These are phyloP conservation scores for Jatropha podagrica DNA, from an alignment of 441 rosid species.

Conservation along the genomic window DNA sequence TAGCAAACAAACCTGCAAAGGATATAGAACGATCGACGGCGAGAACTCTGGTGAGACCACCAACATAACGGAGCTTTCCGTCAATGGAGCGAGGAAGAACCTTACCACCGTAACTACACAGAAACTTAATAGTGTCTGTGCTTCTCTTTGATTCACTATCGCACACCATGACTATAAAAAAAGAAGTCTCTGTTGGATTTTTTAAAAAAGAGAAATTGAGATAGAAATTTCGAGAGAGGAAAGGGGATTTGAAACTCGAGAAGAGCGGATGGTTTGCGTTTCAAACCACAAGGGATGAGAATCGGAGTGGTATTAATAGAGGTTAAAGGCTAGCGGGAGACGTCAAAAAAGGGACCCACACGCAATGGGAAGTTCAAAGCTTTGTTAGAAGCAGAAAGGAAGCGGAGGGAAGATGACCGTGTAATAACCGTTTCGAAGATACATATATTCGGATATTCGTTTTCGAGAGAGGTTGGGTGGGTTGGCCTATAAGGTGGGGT, in stretches of 20 bases:
- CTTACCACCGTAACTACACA: slow-evolving; percentile 79
- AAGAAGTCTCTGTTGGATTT: background rate
- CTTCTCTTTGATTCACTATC: slow-evolving; percentile 16
- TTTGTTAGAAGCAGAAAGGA: slow-evolving; percentile 12
- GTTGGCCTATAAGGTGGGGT: background rate
- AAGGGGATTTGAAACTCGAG: background rate
- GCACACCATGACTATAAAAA: slow-evolving; percentile 26
- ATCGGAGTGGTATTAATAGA: slow-evolving; percentile 21
- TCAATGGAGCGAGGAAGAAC: slow-evolving; percentile 68
- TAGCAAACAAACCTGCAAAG: slow-evolving; percentile 43
- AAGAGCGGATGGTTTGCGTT: background rate
- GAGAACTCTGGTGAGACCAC: slow-evolving; percentile 79
- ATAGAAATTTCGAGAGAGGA: background rate
- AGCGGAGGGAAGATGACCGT: background rate
- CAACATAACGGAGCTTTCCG: slow-evolving; percentile 76
- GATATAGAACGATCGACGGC: slow-evolving; percentile 64
- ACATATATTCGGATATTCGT: slow-evolving; percentile 33
- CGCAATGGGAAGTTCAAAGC: slow-evolving; percentile 1
- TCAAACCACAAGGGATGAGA: slow-evolving; percentile 22
- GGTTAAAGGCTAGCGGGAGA: background rate
- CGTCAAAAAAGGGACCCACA: slow-evolving; percentile 21
- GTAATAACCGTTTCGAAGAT: background rate
- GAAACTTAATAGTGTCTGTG: slow-evolving; percentile 47
- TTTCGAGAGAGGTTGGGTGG: background rate
- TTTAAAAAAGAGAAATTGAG: background rate